These are phyloP conservation scores for Boletellus emodensis DNA, from an alignment of 768 basidiomycete genomes.

Conservation along the genomic window DNA sequence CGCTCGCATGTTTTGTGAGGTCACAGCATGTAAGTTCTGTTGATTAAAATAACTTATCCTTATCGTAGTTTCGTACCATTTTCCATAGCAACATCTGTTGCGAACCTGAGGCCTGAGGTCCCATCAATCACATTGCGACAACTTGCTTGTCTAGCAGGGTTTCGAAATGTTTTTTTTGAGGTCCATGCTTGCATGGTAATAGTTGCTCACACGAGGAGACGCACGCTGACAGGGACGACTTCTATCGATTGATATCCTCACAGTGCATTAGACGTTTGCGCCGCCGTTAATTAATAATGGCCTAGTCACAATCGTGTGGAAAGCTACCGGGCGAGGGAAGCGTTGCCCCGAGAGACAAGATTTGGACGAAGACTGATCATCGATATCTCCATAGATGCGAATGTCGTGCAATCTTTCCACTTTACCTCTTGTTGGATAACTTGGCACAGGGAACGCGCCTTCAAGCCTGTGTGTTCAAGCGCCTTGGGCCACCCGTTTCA, in stretches of 20 bases:
- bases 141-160: not conserved
- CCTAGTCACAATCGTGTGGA: not conserved
- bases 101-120: constrained; percentile 5
- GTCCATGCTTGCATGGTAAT: not conserved
- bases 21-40: not conserved
- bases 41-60: not conserved
- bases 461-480: no score
- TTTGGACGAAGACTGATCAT: no score
- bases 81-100: constrained; percentile 9
- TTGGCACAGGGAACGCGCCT: no score
- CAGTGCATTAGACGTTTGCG: constrained; percentile 4
- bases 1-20: not conserved
- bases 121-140: not conserved
- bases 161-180: constrained; percentile 7
- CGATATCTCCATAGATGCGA: no score
- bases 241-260: constrained; percentile 4
- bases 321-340: not conserved
- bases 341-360: no score
- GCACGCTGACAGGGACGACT: not conserved
- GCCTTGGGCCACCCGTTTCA: no score
- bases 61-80: not conserved
- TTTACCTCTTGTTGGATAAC: no score
- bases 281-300: not conserved
- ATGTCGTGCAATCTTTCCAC: no score
- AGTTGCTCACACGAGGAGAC: not conserved